These are phyloP conservation scores for Seiridium cupressi DNA, from an alignment of 2,329 filamentous ascomycete species.

Conservation along the genomic window DNA sequence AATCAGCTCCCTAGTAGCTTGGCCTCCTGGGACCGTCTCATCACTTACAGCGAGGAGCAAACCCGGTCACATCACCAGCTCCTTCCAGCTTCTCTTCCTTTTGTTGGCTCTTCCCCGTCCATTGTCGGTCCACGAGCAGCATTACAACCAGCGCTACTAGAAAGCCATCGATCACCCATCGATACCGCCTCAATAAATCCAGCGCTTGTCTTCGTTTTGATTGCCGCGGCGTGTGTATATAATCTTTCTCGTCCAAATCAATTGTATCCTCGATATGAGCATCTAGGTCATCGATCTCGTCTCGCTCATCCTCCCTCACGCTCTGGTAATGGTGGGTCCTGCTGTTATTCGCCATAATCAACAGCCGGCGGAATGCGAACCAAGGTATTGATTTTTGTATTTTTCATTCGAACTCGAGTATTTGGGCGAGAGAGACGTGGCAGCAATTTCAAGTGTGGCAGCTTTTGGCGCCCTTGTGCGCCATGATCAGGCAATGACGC, in stretches of 20 bases:
- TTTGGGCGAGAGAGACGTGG: too few relatives aligned
- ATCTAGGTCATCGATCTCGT: slow-evolving; percentile 15
- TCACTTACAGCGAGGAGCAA: slow-evolving; percentile 34
- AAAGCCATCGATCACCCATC: slow-evolving; percentile 31
- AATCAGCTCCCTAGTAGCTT: neutral
- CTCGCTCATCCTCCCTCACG: slow-evolving; percentile 19
- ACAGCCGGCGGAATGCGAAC: too few relatives aligned
- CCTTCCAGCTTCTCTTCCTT: slow-evolving; percentile 26
- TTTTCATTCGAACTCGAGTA: too few relatives aligned
- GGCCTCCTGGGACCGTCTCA: too few relatives aligned
- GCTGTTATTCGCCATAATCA: neutral
- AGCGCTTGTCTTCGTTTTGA: slow-evolving; percentile 13
- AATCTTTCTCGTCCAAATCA: slow-evolving; percentile 26
- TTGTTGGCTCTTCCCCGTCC: slow-evolving; percentile 4
- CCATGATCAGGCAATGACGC: neutral
- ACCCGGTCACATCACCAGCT: slow-evolving; percentile 36
- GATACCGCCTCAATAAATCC: slow-evolving; percentile 17
- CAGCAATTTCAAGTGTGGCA: neutral
- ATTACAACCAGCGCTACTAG: slow-evolving; percentile 33
- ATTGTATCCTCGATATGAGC: slow-evolving; percentile 25
- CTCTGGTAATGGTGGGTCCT: slow-evolving; percentile 10
- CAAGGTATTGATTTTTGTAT: too few relatives aligned
- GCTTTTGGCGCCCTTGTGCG: neutral
- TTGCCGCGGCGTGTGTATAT: slow-evolving; percentile 16
- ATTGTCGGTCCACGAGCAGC: slow-evolving; percentile 28